A percentile compares a stretch with the other conserved stretches of the same genome.
phyloP scores from a whole-genome alignment of 768 basidiomycete species.

The Dacryopinax primogenitus region DNA sequence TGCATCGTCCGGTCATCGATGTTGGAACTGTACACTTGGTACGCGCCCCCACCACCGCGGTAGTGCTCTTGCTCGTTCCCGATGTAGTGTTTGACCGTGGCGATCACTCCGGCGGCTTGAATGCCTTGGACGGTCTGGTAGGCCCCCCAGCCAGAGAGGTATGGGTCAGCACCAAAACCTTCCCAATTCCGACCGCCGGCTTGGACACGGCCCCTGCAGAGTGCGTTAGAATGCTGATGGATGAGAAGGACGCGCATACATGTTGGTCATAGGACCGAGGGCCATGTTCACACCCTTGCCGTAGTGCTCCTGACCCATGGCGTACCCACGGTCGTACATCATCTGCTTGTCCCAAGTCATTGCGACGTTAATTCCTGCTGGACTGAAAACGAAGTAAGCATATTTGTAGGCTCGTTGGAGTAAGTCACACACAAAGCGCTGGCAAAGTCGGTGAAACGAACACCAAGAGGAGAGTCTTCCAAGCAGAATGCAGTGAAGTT shows the following conservation, averaged over 20 bases:
- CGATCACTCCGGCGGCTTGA: conserved; percentile 37
- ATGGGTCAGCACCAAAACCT: conserved; percentile 39
- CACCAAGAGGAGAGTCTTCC: conserved; percentile 38
- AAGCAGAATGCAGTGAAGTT: background rate
- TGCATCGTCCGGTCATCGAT: conserved; percentile 31
- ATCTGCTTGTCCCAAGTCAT: conserved; percentile 54
- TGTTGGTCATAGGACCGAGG: conserved; percentile 8
- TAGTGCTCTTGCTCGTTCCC: conserved; percentile 29
- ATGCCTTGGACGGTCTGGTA: conserved; percentile 43
- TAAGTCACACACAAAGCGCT: conserved; percentile 9
- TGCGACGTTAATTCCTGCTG: conserved; percentile 20
- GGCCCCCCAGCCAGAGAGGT: conserved; percentile 41
- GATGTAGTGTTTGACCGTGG: conserved; percentile 31
- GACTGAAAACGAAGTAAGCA: background rate
- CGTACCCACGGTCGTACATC: conserved; percentile 60
- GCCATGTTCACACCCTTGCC: conserved; percentile 76
- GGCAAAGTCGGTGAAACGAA: conserved; percentile 34
- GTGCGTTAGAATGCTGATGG: background rate
- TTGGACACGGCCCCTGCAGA: conserved; percentile 32
- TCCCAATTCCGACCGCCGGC: conserved; percentile 44
- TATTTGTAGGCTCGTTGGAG: background rate
- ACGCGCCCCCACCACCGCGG: conserved; percentile 18
- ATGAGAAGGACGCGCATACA: background rate
- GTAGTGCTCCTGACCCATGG: conserved; percentile 70
- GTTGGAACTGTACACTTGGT: conserved; percentile 21